phyloP scores from a whole-genome alignment of 2,329 filamentous ascomycete genomes.

The Hysterium pulicare region DNA sequence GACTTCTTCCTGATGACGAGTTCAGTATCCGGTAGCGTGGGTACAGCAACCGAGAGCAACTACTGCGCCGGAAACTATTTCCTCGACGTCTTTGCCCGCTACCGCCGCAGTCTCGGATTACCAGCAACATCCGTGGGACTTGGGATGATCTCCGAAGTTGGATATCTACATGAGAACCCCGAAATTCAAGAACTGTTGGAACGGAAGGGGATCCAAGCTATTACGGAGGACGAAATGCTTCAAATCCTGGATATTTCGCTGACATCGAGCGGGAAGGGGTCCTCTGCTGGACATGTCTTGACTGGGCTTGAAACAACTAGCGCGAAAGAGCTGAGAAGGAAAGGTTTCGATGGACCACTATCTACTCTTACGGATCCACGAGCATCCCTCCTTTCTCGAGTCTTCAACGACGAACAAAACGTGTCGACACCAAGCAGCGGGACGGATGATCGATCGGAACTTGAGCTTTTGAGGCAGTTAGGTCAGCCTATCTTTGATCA shows the following conservation, averaged over 20 bases:
- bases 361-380: background rate
- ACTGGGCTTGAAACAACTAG: background rate
- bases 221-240: constrained; percentile 6
- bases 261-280: background rate
- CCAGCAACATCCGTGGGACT: constrained; percentile 23
- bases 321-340: background rate
- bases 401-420: background rate
- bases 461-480: background rate
- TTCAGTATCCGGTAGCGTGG: constrained; percentile 10
- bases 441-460: background rate
- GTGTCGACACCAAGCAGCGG: background rate
- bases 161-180: constrained; percentile 35
- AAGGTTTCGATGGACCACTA: background rate
- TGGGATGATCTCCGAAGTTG: constrained; percentile 39
- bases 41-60: constrained; percentile 7
- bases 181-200: constrained; percentile 35
- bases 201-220: constrained; percentile 30
- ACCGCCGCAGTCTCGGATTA: constrained; percentile 3
- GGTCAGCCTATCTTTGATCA: background rate
- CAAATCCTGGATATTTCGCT: background rate
- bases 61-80: constrained; percentile 11
- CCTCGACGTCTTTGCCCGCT: constrained; percentile 6
- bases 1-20: constrained; percentile 14
- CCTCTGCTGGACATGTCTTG: background rate
- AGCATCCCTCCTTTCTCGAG: too few species aligned